Percentiles rank a stretch among this genome's conserved stretches.
Conservation (phyloP, 345 rosid species). For the Passiflora organensis region DNA sequence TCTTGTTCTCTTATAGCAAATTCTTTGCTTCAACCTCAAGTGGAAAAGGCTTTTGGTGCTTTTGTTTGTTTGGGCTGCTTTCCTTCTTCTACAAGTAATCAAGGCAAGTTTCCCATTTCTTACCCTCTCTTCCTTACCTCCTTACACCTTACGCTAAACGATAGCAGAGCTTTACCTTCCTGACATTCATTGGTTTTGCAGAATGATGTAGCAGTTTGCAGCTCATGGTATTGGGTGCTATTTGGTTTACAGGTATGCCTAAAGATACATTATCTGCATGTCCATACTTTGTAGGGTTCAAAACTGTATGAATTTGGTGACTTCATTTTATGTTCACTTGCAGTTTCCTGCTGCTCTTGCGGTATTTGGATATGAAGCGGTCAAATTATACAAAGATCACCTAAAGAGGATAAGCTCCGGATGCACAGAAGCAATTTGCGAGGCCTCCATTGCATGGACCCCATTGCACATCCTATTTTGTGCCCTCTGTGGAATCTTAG, state of each 20-base stretch:
- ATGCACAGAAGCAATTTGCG: slow-evolving; percentile 63
- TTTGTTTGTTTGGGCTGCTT: slow-evolving; percentile 50
- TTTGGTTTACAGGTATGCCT: slow-evolving; percentile 70
- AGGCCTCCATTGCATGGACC: slow-evolving; percentile 90
- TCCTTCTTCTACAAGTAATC: slow-evolving; percentile 64
- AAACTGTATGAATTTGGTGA: neutral
- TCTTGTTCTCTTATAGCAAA: slow-evolving; percentile 40
- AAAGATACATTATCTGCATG: neutral
- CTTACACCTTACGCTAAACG: no score
- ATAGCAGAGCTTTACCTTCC: slow-evolving; percentile 6
- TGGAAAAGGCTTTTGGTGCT: slow-evolving; percentile 61
- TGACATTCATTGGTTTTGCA: slow-evolving; percentile 27
- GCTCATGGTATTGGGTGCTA: slow-evolving; percentile 67
- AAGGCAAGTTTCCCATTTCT: slow-evolving; percentile 16
- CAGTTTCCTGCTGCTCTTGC: slow-evolving; percentile 63
- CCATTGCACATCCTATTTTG: slow-evolving; percentile 64
- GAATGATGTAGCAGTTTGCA: slow-evolving; percentile 68
- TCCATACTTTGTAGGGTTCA: neutral
- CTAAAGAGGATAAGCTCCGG: slow-evolving; percentile 53
- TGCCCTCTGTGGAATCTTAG: slow-evolving; percentile 73
- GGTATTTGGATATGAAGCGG: slow-evolving; percentile 71
- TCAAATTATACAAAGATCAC: slow-evolving; percentile 52
- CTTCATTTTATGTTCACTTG: neutral
- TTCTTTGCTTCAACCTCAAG: slow-evolving; percentile 55
- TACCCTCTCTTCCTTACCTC: no score